These are phyloP conservation scores for Pascua guehoae DNA, from an alignment of 1,284 basidiomycete species.

Conservation along the genomic window DNA sequence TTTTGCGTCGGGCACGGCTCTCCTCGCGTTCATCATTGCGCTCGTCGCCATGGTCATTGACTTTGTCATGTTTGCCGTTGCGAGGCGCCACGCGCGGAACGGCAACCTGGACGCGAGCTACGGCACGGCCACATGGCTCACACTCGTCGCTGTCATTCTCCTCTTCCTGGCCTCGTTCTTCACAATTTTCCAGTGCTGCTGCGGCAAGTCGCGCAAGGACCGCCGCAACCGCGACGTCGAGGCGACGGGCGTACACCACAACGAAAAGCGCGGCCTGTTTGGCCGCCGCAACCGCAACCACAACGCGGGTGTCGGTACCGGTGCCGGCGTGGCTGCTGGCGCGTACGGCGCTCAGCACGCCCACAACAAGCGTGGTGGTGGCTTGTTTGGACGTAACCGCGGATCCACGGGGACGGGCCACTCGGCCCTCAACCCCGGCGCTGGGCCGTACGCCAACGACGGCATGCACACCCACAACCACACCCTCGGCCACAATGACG, in stretches of 20 bases:
- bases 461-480: neutral
- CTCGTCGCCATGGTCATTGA: conserved; percentile 44
- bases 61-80: conserved; percentile 36
- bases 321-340: neutral
- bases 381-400: too few relatives aligned
- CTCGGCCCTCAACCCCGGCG: too few relatives aligned
- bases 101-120: conserved; percentile 18
- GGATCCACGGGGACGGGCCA: too few relatives aligned
- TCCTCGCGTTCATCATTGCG: conserved; percentile 40
- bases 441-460: too few relatives aligned
- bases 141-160: conserved; percentile 35
- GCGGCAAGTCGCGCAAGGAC: conserved; percentile 19
- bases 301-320: neutral
- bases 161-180: conserved; percentile 39
- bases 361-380: too few relatives aligned
- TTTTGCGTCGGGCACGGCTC: conserved; percentile 35
- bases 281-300: neutral
- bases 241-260: neutral
- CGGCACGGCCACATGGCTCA: conserved; percentile 39
- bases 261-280: too few relatives aligned
- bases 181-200: conserved; percentile 35
- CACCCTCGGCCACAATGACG: neutral
- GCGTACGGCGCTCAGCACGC: too few relatives aligned
- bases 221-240: neutral
- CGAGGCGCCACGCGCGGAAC: conserved; percentile 30